These are phyloP conservation scores for Colletotrichum echinochloae DNA, from an alignment of 2,329 filamentous ascomycete species.

Conservation along the genomic window DNA sequence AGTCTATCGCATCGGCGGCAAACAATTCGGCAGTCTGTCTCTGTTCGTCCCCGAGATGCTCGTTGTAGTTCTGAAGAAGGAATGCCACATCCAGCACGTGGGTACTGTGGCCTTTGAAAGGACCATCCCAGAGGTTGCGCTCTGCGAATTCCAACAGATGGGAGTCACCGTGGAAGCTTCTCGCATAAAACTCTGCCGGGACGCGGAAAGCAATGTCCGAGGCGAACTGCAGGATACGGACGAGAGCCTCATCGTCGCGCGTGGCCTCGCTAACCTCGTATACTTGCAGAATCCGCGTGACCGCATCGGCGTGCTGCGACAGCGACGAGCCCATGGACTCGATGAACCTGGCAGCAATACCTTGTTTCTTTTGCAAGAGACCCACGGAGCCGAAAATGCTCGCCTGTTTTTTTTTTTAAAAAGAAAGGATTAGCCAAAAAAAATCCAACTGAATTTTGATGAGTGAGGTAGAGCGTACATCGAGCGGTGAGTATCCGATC, in stretches of 20 bases:
- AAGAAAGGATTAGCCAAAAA: background rate
- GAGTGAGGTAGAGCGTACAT: background rate
- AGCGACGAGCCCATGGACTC: background rate
- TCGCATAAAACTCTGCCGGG: background rate
- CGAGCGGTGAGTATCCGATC: slow-evolving; percentile 5
- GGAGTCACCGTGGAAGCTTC: slow-evolving; percentile 13
- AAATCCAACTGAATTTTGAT: background rate
- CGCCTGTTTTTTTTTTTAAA: background rate
- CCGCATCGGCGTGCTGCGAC: background rate
- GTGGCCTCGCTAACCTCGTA: slow-evolving; percentile 6
- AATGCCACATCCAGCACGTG: slow-evolving; percentile 60
- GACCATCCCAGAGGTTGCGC: slow-evolving; percentile 59
- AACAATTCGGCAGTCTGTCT: slow-evolving; percentile 48
- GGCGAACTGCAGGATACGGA: slow-evolving; percentile 11
- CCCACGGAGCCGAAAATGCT: slow-evolving; percentile 17
- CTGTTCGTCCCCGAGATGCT: slow-evolving; percentile 51
- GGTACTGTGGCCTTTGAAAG: slow-evolving; percentile 52
- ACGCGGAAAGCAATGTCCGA: slow-evolving; percentile 24
- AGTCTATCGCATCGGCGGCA: slow-evolving; percentile 53
- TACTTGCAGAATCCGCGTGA: background rate
- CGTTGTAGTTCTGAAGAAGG: slow-evolving; percentile 59
- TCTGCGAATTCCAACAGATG: slow-evolving; percentile 56
- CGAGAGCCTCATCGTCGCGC: slow-evolving; percentile 2
- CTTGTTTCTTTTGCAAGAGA: background rate
- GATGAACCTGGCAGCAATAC: slow-evolving; percentile 12